Evolutionary conservation across 306 rosid genomes (phyloP), one percentile per base, ranked within the genome.

Genomic region (Clitoria ternatea): DNA sequence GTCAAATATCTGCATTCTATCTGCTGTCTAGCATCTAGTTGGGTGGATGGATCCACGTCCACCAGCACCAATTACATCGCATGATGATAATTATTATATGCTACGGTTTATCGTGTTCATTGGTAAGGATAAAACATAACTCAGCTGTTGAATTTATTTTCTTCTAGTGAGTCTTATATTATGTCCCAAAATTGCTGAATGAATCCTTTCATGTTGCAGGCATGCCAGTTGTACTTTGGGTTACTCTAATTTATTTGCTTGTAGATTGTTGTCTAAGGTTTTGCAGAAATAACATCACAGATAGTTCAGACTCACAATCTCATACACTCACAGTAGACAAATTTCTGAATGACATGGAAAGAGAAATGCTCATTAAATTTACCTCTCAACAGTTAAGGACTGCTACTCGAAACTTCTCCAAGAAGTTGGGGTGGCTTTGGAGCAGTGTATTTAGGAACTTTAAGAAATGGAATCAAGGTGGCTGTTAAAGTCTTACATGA

Each of bases 351-450:
- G 32, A 45, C 0, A 47, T 66, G 12, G 32, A 30, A 32, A 48
- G 2, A 4, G 29, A 47, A 47, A 66, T 47, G n/a, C 13, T 18
- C 18, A 20, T 27, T 1, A 27, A 11, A 4, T 44, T 65, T 13
- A 44, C 23, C 0, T 2, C 7, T 36, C 70, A 61, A 61, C 61
- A 82, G 2, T 30, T 50, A 20, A 50, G 3, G 12, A 57, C 37
- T 11, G 84, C 81, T n/a, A 80, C 81, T 7, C 55, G 61, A 5
- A 52, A 61, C 53, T 80, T 30, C 54, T 20, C 57, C 4, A 8
- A 75, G 78, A 53, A 27, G 40, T 29, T 14, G 42, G 63, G 63
- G 85, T 30, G 85, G 81, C 0, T 80, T 73, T 7, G 82, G 85
- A 47, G 6, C 32, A 14, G 76, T 77, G 11, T 83, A 72, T 57